Base-by-base conservation (phyloP, 1,284 basidiomycete species). In the Fomitopsis betulina region DNA sequence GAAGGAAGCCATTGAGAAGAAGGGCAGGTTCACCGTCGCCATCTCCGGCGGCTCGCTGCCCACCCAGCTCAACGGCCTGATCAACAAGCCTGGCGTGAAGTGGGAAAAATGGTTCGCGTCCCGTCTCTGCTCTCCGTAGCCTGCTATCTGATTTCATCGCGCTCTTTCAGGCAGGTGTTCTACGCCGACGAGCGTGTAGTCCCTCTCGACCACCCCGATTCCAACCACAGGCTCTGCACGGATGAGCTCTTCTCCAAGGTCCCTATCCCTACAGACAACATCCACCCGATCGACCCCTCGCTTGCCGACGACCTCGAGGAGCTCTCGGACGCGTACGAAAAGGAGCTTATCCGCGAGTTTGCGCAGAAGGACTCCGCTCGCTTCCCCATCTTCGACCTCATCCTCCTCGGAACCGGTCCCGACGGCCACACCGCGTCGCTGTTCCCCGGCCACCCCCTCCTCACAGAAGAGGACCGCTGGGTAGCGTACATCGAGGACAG, bases 141-240 rank as follows among this genome's bases (percentile, higher is more conserved):
- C 30, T 47, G 32, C 42, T 8, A 55, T 60, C 64, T 58, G 47
- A 57, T 53, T 38, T 21, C 33, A 55, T 54, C 51, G 42, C 59
- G 19, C 49, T 23, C 32, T 19, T 47, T 38, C 73, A 98, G 96
- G 96, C 94, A 98, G 67, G 87, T 99, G 68, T 99, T 92, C 78
- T 99, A 98, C 73, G 94, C 89, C 55, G 97, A 99, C 73, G 97
- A 99, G 78, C 92, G 97, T 57, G 86, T 90, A 58, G 97, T 99
- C 13, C 94, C 95, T 0, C 86, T 98, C 68, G 88, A 96, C 76
- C 83, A 97, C 70, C 81, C 87, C 56, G 96, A 98, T 71, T 95
- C 93, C 42, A 99, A 99, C 76, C 95, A 96, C 77, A 70, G 74
- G 10, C 83, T 94, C 54, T 94, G 91, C 79, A 77, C 77, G 45